Base-by-base conservation (phyloP, 1,284 basidiomycete genomes). In the Irpex lacteus region DNA sequence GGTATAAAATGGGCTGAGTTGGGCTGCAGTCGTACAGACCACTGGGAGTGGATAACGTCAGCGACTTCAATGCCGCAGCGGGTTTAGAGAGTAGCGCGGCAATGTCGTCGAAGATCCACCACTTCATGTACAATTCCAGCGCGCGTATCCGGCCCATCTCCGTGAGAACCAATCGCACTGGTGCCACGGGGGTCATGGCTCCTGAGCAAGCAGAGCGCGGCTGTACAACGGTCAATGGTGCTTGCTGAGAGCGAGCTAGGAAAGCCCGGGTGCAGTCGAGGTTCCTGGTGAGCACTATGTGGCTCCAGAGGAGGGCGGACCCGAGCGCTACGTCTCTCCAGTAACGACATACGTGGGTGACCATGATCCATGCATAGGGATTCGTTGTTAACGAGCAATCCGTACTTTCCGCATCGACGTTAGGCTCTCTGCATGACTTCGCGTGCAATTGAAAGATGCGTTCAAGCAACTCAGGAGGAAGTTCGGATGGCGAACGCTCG, bases 331-430 rank as follows among this genome's bases (percentile, higher is more conserved):
- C 60, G 18, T 38, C 60, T 15, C 65, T 38, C 65, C 65, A 66
- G 54, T 58, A 63, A 13, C 59, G 52, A 34, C 65, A 66, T 59
- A 66, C 65, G 21, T 66, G 65, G n/a, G 59, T 66, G 9, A 59
- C 59, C 37, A 44, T 44, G 26, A 66, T 49, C 65, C 62, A 64
- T 15, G 62, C 54, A 49, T 63, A 65, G 34, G 63, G 63, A n/a
- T 55, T 56, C 32, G 19, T 26, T 4, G 37, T 9, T 34, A 13
- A 11, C 59, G 5, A 36, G 60, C 60, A 55, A 21, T 19, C 60
- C 15, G 13, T 0, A 6, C 49, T 21, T 19, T 60, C 62, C 15
- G 52, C 9, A 19, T 54, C 52, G 52, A 54, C 11, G 32, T 34
- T 44, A 19, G 18, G 15, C 7, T 60, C 52, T 37, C 32, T 58